These are phyloP conservation scores for Steccherinum ochraceum DNA, from an alignment of 768 basidiomycete genomes.

Conservation along the genomic window DNA sequence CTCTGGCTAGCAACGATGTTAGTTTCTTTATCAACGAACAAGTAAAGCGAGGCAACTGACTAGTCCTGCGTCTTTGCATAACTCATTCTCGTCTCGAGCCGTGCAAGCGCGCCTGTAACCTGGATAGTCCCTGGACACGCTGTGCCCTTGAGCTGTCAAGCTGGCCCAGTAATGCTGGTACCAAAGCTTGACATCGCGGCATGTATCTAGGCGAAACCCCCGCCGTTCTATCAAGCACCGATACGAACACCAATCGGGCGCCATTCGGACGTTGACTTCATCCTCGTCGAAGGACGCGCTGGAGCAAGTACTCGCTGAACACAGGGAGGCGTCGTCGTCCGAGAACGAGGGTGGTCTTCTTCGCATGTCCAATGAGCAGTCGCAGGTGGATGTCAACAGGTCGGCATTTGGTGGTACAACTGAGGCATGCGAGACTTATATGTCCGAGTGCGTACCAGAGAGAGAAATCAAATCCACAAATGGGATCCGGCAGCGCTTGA, in stretches of 20 bases:
- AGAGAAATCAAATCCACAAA: not conserved
- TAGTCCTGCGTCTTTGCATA: conserved; percentile 68
- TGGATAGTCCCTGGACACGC: conserved; percentile 18
- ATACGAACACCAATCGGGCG: conserved; percentile 59
- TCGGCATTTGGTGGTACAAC: not conserved
- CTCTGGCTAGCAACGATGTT: conserved; percentile 43
- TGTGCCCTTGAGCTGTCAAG: conserved; percentile 12
- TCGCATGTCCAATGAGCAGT: conserved; percentile 4
- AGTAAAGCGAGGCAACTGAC: conserved; percentile 33
- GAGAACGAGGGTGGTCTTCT: conserved; percentile 3
- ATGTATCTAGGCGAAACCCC: conserved; percentile 65
- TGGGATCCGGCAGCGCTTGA: not conserved
- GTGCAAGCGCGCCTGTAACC: conserved; percentile 29
- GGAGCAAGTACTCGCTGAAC: conserved; percentile 38
- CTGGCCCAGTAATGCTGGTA: conserved; percentile 35
- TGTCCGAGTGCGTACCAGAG: not conserved
- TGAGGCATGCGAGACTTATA: not conserved
- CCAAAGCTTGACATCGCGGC: conserved; percentile 55
- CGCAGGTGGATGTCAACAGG: conserved; percentile 5
- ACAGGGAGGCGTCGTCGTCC: conserved; percentile 13
- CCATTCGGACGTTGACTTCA: conserved; percentile 46
- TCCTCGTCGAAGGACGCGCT: conserved; percentile 46
- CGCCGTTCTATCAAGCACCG: conserved; percentile 36
- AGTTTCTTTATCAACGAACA: not conserved
- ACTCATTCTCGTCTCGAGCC: conserved; percentile 43